Evolutionary conservation across 2,329 filamentous ascomycete genomes (phyloP), one percentile per base, ranked within the genome.

Genomic region (Fonsecaea nubica): DNA sequence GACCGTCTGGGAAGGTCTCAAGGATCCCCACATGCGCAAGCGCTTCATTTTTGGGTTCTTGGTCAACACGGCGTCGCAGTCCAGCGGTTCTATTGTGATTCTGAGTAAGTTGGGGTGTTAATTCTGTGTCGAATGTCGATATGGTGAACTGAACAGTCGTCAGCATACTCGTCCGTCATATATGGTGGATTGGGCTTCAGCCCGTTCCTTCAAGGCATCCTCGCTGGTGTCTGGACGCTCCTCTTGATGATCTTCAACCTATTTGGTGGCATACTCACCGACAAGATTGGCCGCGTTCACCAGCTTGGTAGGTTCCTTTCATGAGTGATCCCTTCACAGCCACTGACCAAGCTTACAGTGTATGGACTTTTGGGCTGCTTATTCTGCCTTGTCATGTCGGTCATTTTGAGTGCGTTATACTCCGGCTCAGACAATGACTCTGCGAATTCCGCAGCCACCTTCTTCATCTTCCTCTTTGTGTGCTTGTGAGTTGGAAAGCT

Each of bases 31-130:
- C 56, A 42, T 58, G 36, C 56, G 56, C 10, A 58, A 45, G 36
- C 35, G 56, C 25, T 58, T 58, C 35, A 58, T 58, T 36, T 35
- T 58, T 38, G 56, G 56, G 18, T 58, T 58, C 36, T 35, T 58
- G 56, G 56, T 45, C 0, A 42, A 42, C 32, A 42, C 35, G 4
- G 36, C 35, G 18, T 42, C 56, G 56, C 56, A 58, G 36, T 58
- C 35, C 10, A 58, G 56, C n/a, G 56, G 56, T 36, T 40, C 36
- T 12, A 58, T 58, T 42, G 56, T 58, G 13, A 45, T 58, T 30
- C n/a, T 58, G 8, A 45, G 56, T 58, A 45, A 45, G 56, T 53
- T 52, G 48, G 18, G 5, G 15, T 38, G 35, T 13, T 9, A 53
- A 1, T 21, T 53, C 2, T 13, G 30, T 8, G 3, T 30, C n/a